These are phyloP conservation scores for Actinomortierella wolfii DNA, from an alignment of 371 early-diverging fungal species.

Conservation along the genomic window DNA sequence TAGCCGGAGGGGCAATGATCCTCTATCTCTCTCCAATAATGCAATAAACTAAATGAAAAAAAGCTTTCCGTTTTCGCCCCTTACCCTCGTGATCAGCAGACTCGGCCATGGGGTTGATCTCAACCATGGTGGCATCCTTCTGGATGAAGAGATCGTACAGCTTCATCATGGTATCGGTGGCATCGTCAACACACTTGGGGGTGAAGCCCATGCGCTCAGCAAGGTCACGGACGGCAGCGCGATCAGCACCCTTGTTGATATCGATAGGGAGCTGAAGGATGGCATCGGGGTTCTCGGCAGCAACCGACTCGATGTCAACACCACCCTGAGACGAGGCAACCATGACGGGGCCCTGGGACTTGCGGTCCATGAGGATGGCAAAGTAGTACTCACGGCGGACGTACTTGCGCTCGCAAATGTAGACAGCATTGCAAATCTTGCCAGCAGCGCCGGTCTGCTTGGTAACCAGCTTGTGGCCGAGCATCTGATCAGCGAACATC, in stretches of 20 bases:
- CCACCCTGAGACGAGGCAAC: conserved; percentile 97
- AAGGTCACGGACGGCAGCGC: conserved; percentile 68
- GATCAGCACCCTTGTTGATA: conserved; percentile 65
- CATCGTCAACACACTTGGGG: conserved; percentile 75
- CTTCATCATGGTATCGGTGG: conserved; percentile 90
- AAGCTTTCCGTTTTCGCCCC: conserved; percentile 1
- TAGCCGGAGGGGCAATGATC: too few relatives aligned
- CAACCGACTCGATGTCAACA: conserved; percentile 97
- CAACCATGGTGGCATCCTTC: conserved; percentile 97
- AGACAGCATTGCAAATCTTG: conserved; percentile 93
- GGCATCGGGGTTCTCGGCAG: conserved; percentile 92
- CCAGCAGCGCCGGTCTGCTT: conserved; percentile 98
- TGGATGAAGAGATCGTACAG: conserved; percentile 95
- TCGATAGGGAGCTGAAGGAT: conserved; percentile 85
- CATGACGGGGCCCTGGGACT: conserved; percentile 92
- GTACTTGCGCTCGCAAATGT: conserved; percentile 94
- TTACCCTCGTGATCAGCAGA: conserved; percentile 84
- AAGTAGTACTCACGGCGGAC: conserved; percentile 98
- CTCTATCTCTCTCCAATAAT: too few relatives aligned
- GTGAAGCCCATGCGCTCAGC: conserved; percentile 90
- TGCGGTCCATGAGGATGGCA: conserved; percentile 97
- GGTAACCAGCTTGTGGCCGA: conserved; percentile 95
- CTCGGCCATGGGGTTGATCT: conserved; percentile 98
- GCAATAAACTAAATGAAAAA: too few relatives aligned
- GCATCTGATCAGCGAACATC: conserved; percentile 92